Evolutionary conservation across 2,329 filamentous ascomycete genomes (phyloP), one percentile per base, ranked within the genome.

Genomic region (Fusarium circinatum): DNA sequence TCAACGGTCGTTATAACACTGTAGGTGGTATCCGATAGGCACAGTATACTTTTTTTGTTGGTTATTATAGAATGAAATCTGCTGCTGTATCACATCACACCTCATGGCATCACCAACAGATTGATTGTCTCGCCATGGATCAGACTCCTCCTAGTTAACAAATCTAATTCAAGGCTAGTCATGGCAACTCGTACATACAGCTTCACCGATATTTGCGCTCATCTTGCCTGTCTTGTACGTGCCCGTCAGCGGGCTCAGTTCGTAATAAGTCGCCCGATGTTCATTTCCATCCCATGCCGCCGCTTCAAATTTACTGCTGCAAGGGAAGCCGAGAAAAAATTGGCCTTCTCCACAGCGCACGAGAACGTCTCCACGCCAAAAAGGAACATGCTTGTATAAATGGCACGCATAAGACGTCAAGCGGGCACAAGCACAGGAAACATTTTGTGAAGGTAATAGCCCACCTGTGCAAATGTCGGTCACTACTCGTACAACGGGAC

Each of bases 251-350:
- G 60, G 44, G 44, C 59, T 70, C 56, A 45, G 38, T 45, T 62
- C 54, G 51, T 32, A 71, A 63, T 42, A 30, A 65, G 65, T 55
- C 52, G 55, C 54, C 66, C 56, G 57, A 69, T 64, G 63, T 67
- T 76, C 72, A 76, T 77, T 77, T 76, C 73, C 70, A 74, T 72
- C 48, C 70, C 63, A 76, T 75, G 56, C 52, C 48, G 66, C 71
- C 70, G 66, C 63, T 73, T 74, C 64, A 72, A 70, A 73, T 75
- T 66, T 73, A 39, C 62, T 67, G 17, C 68, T 77, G 75, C 75
- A 78, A 77, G 75, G 75, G 71, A 75, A 76, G 56, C 44, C 42
- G 48, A 73, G 57, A 58, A 44, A 69, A 72, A 70, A 52, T 32
- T 61, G 54, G 54, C 30, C 45, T 67, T 66, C 64, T 66, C 74